Percentiles rank a stretch among this genome's conserved stretches.
These are phyloP conservation scores for Myxozyma geophila DNA, from an alignment of 805 yeast species.

Conservation along the genomic window DNA sequence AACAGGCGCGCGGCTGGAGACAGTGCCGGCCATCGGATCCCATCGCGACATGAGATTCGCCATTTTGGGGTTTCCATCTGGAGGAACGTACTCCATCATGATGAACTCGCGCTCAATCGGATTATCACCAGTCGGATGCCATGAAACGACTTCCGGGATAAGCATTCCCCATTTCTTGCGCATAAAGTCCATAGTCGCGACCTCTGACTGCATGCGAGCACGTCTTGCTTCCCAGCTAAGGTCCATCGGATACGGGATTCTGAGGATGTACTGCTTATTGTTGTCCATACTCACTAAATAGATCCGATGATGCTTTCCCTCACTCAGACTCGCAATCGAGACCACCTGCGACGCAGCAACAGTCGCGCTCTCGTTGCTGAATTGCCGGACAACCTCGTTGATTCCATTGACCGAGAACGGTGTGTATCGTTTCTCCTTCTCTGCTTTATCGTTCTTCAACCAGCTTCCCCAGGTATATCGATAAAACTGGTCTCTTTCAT, in stretches of 20 bases:
- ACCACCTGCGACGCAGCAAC: conserved; percentile 53
- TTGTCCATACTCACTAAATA: conserved; percentile 72
- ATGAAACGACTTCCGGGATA: conserved; percentile 73
- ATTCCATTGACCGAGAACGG: conserved; percentile 81
- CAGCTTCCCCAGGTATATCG: conserved; percentile 95
- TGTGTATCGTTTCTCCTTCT: conserved; percentile 78
- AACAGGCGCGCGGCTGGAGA: conserved; percentile 54
- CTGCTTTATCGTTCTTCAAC: conserved; percentile 76
- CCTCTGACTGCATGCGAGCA: conserved; percentile 77
- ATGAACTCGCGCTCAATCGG: conserved; percentile 74
- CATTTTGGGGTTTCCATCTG: conserved; percentile 42
- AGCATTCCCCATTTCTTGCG: conserved; percentile 63
- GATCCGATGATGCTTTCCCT: conserved; percentile 91
- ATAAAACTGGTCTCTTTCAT: conserved; percentile 55
- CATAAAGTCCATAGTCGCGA: conserved; percentile 88
- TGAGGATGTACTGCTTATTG: conserved; percentile 62
- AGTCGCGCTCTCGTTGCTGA: conserved; percentile 18
- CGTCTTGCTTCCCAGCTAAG: conserved; percentile 57
- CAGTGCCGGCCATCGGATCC: conserved; percentile 70
- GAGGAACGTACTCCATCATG: conserved; percentile 67
- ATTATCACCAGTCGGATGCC: conserved; percentile 69
- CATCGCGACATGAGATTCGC: conserved; percentile 89
- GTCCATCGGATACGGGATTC: conserved; percentile 86
- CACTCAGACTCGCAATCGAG: conserved; percentile 82
- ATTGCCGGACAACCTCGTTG: conserved; percentile 46